phyloP scores from a whole-genome alignment of 2,329 filamentous ascomycete genomes.

The Ilyonectria mors-panacis region DNA sequence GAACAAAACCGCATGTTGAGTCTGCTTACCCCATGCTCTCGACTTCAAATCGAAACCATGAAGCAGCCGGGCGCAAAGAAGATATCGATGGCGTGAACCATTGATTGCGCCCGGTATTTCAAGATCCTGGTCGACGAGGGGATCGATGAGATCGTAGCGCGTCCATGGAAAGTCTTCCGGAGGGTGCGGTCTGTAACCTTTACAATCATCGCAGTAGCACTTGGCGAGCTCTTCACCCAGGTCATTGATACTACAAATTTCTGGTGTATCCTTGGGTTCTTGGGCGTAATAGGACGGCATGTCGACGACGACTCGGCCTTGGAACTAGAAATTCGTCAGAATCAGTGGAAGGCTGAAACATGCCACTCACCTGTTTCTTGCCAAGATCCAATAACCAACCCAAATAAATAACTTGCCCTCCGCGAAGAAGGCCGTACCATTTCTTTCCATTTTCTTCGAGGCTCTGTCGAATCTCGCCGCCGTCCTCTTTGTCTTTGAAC shows the following conservation, averaged over 20 bases:
- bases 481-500: background rate
- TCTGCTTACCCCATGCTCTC: background rate
- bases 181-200: background rate
- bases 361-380: background rate
- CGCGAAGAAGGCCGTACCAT: constrained; percentile 1
- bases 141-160: background rate
- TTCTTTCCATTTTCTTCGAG: constrained; percentile 2
- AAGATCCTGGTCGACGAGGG: background rate
- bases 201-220: constrained; percentile 1
- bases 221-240: background rate
- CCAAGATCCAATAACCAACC: background rate
- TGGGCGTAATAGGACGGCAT: background rate
- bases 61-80: background rate
- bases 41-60: constrained; percentile 5
- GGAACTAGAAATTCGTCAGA: background rate
- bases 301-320: background rate
- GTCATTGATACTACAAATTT: background rate
- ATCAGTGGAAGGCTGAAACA: background rate
- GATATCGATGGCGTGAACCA: background rate
- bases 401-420: constrained; percentile 2
- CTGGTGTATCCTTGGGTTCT: background rate
- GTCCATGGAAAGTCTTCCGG: background rate
- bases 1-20: too few species aligned
- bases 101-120: background rate
- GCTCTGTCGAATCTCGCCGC: background rate